Evolutionary conservation across 495 filamentous ascomycete genomes (phyloP).

Genomic region (Arthonia radiata): DNA sequence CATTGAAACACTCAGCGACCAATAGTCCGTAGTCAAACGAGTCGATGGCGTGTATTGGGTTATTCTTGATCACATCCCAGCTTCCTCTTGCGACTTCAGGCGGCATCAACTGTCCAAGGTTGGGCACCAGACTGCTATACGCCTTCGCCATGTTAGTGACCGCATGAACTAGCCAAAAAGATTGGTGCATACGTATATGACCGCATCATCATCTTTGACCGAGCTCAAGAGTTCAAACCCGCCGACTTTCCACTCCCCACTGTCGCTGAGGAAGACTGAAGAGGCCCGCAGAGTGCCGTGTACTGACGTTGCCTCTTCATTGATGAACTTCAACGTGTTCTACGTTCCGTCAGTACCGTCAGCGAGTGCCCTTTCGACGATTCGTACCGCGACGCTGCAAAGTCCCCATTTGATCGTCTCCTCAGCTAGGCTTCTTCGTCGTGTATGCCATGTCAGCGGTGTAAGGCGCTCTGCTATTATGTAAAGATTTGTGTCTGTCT

Average conservation of each 20-base stretch:
- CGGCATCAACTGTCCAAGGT: slow-evolving; percentile 53
- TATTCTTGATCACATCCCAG: slow-evolving; percentile 70
- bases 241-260: slow-evolving; percentile 90
- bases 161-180: no score
- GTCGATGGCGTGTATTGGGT: slow-evolving; percentile 60
- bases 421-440: slow-evolving; percentile 53
- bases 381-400: slow-evolving; percentile 51
- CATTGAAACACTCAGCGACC: slow-evolving; percentile 82
- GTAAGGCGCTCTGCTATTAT: slow-evolving; percentile 78
- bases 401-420: slow-evolving; percentile 95
- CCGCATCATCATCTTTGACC: slow-evolving; percentile 69
- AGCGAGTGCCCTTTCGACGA: neutral
- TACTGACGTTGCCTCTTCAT: slow-evolving; percentile 71
- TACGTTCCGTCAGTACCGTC: slow-evolving; percentile 12
- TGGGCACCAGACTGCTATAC: slow-evolving; percentile 67
- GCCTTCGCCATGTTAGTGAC: no score
- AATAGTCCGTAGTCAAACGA: slow-evolving; percentile 66
- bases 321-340: slow-evolving; percentile 88
- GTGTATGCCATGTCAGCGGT: slow-evolving; percentile 67
- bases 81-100: slow-evolving; percentile 69
- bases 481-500: slow-evolving; percentile 84
- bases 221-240: slow-evolving; percentile 86
- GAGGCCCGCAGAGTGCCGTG: slow-evolving; percentile 67
- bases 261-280: slow-evolving; percentile 77
- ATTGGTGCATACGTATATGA: slow-evolving; percentile 49